Percentiles rank a stretch among this genome's conserved stretches.
phyloP scores from a whole-genome alignment of 129 eudicot species.

The Apium graveolens region DNA sequence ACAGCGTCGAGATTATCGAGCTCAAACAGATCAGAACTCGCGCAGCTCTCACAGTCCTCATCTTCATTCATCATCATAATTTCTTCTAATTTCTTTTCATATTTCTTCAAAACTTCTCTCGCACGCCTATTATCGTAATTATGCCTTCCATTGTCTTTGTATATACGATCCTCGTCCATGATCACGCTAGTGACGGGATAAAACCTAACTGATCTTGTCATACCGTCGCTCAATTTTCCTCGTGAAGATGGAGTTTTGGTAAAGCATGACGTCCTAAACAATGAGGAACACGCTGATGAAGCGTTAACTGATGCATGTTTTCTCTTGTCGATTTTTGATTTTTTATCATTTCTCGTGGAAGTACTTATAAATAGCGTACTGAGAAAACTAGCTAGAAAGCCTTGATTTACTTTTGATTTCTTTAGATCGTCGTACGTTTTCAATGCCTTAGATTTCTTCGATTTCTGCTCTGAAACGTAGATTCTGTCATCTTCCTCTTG shows the following conservation, averaged over 20 bases:
- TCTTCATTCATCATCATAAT: constrained; percentile 15
- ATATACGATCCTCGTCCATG: constrained; percentile 51
- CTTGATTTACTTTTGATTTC: constrained; percentile 57
- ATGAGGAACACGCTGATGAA: constrained; percentile 53
- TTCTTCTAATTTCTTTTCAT: constrained; percentile 37
- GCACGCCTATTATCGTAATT: constrained; percentile 27
- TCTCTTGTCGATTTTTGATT: constrained; percentile 22
- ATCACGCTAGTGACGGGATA: constrained; percentile 34
- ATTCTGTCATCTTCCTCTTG: constrained; percentile 13
- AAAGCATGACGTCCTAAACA: constrained; percentile 68
- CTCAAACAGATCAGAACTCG: constrained; percentile 76
- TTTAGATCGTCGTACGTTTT: constrained; percentile 75
- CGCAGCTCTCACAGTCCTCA: constrained; percentile 49
- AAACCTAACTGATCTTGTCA: constrained; percentile 51
- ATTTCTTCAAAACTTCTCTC: constrained; percentile 45
- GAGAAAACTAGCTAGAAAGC: constrained; percentile 56
- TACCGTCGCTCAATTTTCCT: not conserved
- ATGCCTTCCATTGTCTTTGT: not conserved
- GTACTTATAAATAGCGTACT: constrained; percentile 48
- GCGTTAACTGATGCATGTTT: constrained; percentile 9
- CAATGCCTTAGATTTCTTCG: constrained; percentile 51
- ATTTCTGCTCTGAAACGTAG: constrained; percentile 6
- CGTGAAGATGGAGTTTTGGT: constrained; percentile 61
- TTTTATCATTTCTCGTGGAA: constrained; percentile 20
- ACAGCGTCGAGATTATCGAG: constrained; percentile 56